These are phyloP conservation scores for Lithohypha guttulata DNA, from an alignment of 2,329 filamentous ascomycete species.

Conservation along the genomic window DNA sequence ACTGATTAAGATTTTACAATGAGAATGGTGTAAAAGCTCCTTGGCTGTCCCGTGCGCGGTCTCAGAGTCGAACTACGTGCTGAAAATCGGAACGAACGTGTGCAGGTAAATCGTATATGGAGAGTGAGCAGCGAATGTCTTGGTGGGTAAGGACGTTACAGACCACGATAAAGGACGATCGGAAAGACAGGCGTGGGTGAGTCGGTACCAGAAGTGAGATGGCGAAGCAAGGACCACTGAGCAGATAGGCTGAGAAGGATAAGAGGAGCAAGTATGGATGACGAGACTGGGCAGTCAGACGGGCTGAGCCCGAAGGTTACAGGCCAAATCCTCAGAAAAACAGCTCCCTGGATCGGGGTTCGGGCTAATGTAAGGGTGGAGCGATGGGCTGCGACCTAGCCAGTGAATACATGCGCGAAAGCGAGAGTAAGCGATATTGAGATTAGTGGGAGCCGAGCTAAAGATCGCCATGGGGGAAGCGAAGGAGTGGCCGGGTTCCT, in stretches of 20 bases:
- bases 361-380: conserved; percentile 1
- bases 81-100: conserved; percentile 10
- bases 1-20: background rate
- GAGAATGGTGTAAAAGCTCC: conserved; percentile 2
- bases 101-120: conserved; percentile 10
- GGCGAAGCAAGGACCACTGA: conserved; percentile 8
- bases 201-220: conserved; percentile 10
- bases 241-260: conserved; percentile 11
- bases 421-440: conserved; percentile 3
- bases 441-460: conserved; percentile 3
- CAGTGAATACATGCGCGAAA: background rate
- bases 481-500: conserved; percentile 9
- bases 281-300: conserved; percentile 11
- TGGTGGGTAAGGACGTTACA: conserved; percentile 10
- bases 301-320: conserved; percentile 8
- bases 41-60: conserved; percentile 1
- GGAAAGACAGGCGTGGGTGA: conserved; percentile 11
- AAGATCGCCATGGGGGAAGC: conserved; percentile 4
- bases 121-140: conserved; percentile 9
- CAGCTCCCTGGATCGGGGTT: conserved; percentile 2
- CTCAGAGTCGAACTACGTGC: conserved; percentile 12
- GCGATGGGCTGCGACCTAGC: background rate
- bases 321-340: conserved; percentile 7
- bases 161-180: conserved; percentile 9
- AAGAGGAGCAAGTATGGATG: conserved; percentile 12